Percentiles rank a stretch among this genome's conserved stretches.
Evolutionary conservation across 352 stramenopile genomes (phyloP).

Genomic region (Pythium coloratum): DNA sequence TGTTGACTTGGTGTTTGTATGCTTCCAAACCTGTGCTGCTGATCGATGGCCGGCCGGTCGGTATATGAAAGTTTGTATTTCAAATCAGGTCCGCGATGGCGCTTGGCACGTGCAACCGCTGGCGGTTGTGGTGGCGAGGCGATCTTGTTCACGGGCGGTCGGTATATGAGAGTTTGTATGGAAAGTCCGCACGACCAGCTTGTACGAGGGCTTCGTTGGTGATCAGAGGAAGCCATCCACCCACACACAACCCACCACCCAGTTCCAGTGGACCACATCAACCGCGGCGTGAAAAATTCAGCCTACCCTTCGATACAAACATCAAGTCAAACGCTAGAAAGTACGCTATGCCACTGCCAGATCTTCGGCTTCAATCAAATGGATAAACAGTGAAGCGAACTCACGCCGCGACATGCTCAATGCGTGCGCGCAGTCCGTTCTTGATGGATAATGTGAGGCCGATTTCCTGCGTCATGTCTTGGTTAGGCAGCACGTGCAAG

Average conservation of each 20-base stretch:
- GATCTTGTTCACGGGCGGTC: constrained; percentile 9
- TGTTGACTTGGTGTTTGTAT: constrained; percentile 12
- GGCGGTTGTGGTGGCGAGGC: constrained; percentile 11
- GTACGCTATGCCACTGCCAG: not conserved
- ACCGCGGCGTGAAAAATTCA: not conserved
- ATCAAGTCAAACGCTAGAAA: constrained; percentile 5
- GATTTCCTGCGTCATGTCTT: constrained; percentile 45
- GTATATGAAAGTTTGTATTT: constrained; percentile 14
- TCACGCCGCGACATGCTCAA: constrained; percentile 6
- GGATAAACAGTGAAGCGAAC: not conserved
- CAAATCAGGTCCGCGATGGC: not conserved
- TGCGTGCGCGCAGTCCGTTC: constrained; percentile 20
- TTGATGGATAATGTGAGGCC: constrained; percentile 58
- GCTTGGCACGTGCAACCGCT: constrained; percentile 5
- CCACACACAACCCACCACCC: not conserved
- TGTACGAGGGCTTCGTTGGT: constrained; percentile 18
- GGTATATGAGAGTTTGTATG: constrained; percentile 16
- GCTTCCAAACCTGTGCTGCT: not conserved
- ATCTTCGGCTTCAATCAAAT: not conserved
- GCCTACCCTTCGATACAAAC: not conserved
- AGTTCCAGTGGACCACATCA: constrained; percentile 10
- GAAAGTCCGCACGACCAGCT: not conserved
- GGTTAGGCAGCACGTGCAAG: constrained; percentile 32
- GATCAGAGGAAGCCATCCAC: constrained; percentile 14
- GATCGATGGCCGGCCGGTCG: constrained; percentile 6